These are phyloP conservation scores for Penicillium sclerotiorum DNA, from an alignment of 2,329 filamentous ascomycete species.

Conservation along the genomic window DNA sequence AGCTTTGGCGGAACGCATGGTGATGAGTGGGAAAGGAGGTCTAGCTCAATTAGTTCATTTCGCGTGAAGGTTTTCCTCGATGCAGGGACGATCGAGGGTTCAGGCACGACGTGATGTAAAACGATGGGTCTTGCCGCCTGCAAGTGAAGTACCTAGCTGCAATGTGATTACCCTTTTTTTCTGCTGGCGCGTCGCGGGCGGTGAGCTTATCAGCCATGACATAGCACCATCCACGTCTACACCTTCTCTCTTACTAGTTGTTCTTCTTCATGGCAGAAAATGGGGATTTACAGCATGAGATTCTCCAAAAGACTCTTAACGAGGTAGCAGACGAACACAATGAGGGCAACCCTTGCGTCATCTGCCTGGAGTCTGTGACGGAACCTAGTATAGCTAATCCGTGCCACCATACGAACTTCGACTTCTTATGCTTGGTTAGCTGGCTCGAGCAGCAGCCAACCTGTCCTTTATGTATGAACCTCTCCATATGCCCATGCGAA, in stretches of 20 bases:
- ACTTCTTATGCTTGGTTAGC: constrained; percentile 79
- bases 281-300: constrained; percentile 45
- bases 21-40: not conserved
- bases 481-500: not conserved
- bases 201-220: not conserved
- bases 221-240: not conserved
- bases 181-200: constrained; percentile 18
- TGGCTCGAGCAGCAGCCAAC: constrained; percentile 74
- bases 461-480: constrained; percentile 74
- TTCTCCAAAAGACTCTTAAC: constrained; percentile 49
- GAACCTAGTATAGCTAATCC: constrained; percentile 73
- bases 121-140: not conserved
- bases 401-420: constrained; percentile 79
- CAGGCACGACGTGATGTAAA: too few relatives aligned
- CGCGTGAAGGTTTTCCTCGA: not conserved
- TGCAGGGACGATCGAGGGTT: not conserved
- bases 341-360: constrained; percentile 68
- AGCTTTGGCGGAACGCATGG: constrained; percentile 40
- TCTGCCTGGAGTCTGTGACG: constrained; percentile 77
- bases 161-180: constrained; percentile 6
- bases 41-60: constrained; percentile 10
- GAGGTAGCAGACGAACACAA: constrained; percentile 44
- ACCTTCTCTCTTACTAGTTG: not conserved
- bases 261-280: constrained; percentile 39
- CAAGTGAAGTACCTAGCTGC: not conserved